Evolutionary conservation across 208 protist genomes (phyloP), one percentile per base, ranked within the genome.

Genomic region (Trypanosoma lewisi): DNA sequence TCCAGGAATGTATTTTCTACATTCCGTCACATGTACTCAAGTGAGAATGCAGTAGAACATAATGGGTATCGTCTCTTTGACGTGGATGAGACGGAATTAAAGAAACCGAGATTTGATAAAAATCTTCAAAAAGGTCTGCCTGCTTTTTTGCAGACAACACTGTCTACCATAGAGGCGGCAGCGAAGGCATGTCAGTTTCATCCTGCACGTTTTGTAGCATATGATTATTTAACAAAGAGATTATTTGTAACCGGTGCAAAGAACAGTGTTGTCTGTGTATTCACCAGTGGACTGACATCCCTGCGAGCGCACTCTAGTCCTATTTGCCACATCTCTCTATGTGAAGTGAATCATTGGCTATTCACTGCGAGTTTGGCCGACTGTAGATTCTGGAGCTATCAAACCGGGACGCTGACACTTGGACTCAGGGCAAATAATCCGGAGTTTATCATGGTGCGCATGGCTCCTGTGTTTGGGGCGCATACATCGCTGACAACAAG

Each of bases 211-310:
- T 70, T 66, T 42, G 58, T 83, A 16, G 82, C 85, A 5, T 93
- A 87, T 70, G 84, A 89, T 72, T 67, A 78, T 45, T 66, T 56
- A 2, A 67, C 77, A 12, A 75, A 77, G 53, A 80, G 80, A 42
- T 66, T 93, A 12, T 78, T 89, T 62, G 82, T 79, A n/a, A 78
- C 81, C 42, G 85, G 85, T 28, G 62, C 71, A 27, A 70, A 66
- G 50, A 93, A 93, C 71, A 80, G 73, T 17, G 82, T 83, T 17
- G 63, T 89, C 8, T 86, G 85, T 57, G 83, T 78, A 27, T 93
- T 93, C 50, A 53, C 79, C 54, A 77, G 79, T 49, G 82, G 82
- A 1, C 64, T 80, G 31, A 76, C 73, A 17, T 80, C 73, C 21
- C 28, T 75, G 21, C 72, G 73, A 16, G 82, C 85, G 19, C 85